Conservation (phyloP, 768 basidiomycete genomes). For the Clitopilus passeckerianus region DNA sequence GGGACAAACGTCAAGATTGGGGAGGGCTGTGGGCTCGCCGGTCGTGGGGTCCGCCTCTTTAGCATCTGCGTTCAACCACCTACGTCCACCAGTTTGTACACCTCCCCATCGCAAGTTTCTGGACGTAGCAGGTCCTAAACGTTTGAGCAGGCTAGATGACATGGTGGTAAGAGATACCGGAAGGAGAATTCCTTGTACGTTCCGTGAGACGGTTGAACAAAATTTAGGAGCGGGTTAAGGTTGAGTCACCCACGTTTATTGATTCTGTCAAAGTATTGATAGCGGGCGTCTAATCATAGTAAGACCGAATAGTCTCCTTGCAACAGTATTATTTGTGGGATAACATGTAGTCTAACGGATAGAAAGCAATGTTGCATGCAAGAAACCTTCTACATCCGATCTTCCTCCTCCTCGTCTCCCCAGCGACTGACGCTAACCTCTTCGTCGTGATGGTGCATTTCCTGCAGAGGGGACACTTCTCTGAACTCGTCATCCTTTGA, state of each 20-base stretch:
- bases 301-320: not conserved
- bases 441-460: constrained; percentile 39
- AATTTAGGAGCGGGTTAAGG: not conserved
- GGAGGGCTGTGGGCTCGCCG: constrained; percentile 17
- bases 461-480: not conserved
- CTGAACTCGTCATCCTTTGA: not conserved
- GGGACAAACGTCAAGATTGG: constrained; percentile 31
- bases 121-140: constrained; percentile 3
- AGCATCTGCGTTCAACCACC: constrained; percentile 7
- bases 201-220: constrained; percentile 6
- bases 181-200: not conserved
- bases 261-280: not conserved
- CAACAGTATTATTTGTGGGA: not conserved
- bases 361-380: not conserved
- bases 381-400: constrained; percentile 63
- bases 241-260: not conserved
- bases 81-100: constrained; percentile 1
- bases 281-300: not conserved
- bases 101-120: constrained; percentile 10
- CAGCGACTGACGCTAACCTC: constrained; percentile 63
- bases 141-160: constrained; percentile 10
- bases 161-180: not conserved
- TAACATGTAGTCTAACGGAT: not conserved
- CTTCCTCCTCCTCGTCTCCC: constrained; percentile 61
- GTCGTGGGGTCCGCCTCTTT: constrained; percentile 9